Evolutionary conservation across 768 basidiomycete species (phyloP), one percentile per base, ranked within the genome.

Genomic region (Bullera alba): DNA sequence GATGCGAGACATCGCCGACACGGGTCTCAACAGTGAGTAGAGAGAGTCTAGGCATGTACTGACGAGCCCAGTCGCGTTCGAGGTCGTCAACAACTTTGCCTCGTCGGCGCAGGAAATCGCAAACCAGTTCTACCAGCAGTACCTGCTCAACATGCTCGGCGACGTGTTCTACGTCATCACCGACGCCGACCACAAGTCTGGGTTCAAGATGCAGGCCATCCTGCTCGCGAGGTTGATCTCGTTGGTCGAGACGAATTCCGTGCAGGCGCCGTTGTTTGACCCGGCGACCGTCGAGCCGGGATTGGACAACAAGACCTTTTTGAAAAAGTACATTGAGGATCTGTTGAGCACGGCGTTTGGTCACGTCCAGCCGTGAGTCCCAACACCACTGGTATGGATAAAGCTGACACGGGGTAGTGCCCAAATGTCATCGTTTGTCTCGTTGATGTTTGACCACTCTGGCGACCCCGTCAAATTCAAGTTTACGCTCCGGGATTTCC

Each of bases 181-280:
- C 26, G 93, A 99, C 70, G 83, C 92, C 4, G 93, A 97, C 73
- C 93, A 99, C 79, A 97, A 96, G 82, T 91, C 88, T 63, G 92
- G 93, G 23, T 95, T 96, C 79, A 96, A 95, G 74, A 79, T 91
- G 53, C 92, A 96, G 74, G 87, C 86, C 61, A 76, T 87, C 60
- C 78, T 97, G n/a, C 82, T 99, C 38, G 86, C 89, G 16, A 81
- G 88, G 27, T 80, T 99, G 77, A 92, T 95, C 80, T 85, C 88
- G 70, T 80, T 97, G 22, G 87, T 93, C 30, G 86, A 92, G 72
- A 79, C 79, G 42, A 83, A 85, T 65, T 74, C 79, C 53, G 84
- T 96, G 63, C 81, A 83, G 55, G 81, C 84, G 1, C 87, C 92
- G 3, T 73, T 99, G 46, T 93, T 81, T 74, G 89, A 93, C 72